A percentile compares a stretch with the other conserved stretches of the same genome.
Conservation (phyloP, 2,329 filamentous ascomycete genomes). For the Cercospora janseana region DNA sequence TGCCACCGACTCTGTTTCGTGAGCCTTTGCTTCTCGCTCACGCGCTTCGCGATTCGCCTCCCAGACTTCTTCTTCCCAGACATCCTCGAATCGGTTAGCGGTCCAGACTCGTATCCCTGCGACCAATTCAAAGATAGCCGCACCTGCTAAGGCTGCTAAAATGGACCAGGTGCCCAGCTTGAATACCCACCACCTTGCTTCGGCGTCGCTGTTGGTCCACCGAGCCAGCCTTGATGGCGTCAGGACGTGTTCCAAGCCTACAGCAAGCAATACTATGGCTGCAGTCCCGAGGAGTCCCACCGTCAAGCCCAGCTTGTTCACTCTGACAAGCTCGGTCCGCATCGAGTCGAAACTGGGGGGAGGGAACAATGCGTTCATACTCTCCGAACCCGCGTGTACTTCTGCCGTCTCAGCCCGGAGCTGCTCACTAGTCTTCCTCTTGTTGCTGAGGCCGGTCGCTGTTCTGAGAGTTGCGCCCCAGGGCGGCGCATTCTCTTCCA, state of each 20-base stretch:
- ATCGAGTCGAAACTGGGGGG: conserved; percentile 52
- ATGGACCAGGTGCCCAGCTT: conserved; percentile 25
- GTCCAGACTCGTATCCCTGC: conserved; percentile 54
- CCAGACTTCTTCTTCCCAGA: conserved; percentile 71
- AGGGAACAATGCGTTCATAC: conserved; percentile 54
- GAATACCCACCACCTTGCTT: conserved; percentile 17
- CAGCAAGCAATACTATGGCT: conserved; percentile 35
- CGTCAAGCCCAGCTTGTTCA: conserved; percentile 48
- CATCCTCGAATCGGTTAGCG: conserved; percentile 57
- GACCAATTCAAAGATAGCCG: conserved; percentile 27
- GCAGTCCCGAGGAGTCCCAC: conserved; percentile 38
- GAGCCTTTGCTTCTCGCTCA: conserved; percentile 45
- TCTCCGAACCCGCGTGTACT: conserved; percentile 43
- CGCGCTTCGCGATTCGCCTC: conserved; percentile 59
- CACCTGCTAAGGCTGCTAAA: conserved; percentile 18
- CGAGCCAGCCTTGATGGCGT: conserved; percentile 15
- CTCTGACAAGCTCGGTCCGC: conserved; percentile 45
- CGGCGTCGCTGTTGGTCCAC: conserved; percentile 11
- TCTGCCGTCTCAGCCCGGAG: conserved; percentile 46
- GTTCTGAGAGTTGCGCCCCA: conserved; percentile 43
- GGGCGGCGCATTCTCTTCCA: conserved; percentile 47
- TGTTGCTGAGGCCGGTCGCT: conserved; percentile 47
- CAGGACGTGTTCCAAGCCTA: conserved; percentile 28
- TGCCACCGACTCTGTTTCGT: conserved; percentile 63
- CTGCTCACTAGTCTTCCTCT: conserved; percentile 46